A percentile compares a stretch with the other conserved stretches of the same genome.
These are phyloP conservation scores for Garcia nutans DNA, from an alignment of 345 rosid genomes.

Conservation along the genomic window DNA sequence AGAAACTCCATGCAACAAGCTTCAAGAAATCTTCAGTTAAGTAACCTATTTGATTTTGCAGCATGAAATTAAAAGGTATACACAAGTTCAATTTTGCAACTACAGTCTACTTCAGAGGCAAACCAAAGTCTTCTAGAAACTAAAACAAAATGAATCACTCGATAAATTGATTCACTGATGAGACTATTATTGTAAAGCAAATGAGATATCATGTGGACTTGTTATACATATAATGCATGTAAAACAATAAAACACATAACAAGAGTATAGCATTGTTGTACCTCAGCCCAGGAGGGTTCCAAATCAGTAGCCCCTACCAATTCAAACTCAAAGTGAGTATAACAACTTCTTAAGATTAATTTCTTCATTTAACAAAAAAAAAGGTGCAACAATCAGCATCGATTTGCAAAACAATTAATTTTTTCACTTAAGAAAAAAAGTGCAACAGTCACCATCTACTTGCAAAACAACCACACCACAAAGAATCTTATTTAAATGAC, in stretches of 20 bases:
- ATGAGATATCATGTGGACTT: neutral
- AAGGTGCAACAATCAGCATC: neutral
- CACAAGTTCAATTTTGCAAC: neutral
- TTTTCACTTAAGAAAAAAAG: neutral
- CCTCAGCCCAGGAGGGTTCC: conserved; percentile 87
- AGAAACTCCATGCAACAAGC: neutral
- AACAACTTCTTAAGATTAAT: conserved; percentile 3
- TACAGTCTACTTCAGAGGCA: neutral
- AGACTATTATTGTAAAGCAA: neutral
- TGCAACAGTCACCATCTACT: neutral
- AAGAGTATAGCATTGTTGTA: conserved; percentile 19
- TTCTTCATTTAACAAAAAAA: neutral
- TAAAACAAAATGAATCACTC: neutral
- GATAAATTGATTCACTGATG: neutral
- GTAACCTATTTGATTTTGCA: neutral
- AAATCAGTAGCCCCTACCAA: conserved; percentile 73
- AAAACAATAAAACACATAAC: neutral
- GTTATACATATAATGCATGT: neutral
- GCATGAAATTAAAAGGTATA: neutral
- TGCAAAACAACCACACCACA: neutral
- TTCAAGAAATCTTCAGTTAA: neutral
- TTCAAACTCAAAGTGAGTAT: conserved; percentile 16
- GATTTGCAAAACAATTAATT: neutral
- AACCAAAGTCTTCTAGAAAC: neutral
- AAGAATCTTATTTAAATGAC: neutral